Base-by-base conservation (phyloP, 2,329 filamentous ascomycete genomes). In the Ophiocordyceps camponoti-leonardi region DNA sequence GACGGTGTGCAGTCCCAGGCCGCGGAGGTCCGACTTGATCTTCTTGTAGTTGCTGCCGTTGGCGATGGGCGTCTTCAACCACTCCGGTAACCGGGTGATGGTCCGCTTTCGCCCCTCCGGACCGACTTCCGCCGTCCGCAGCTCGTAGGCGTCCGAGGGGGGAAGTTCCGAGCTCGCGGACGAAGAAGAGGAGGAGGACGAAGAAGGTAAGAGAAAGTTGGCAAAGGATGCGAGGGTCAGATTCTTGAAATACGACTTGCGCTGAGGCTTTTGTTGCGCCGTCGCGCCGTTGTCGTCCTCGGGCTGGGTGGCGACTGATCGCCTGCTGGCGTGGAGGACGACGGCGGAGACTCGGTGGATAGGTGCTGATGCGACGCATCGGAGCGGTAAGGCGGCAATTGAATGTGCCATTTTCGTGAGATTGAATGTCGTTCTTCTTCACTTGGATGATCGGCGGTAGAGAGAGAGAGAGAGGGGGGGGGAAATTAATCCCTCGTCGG, bases 61-160 rank as follows among this genome's bases (percentile, higher is more conserved):
- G 0, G 92, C 92, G 47, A 98, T 92, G 2, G 87, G 85, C 20
- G 90, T 98, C 72, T 96, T 95, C 51, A 98, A 77, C 92, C 92
- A 98, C 53, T 82, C 76, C 19, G 92, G 92, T 43, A 98, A 70
- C 43, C 92, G 79, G 14, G 77, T 81, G 54, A 81, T 76, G 53
- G 76, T 79, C 52, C 68, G 70, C 60, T 77, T 75, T 60, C 71
- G 75, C 49, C 76, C 76, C 26, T 69, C 70, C 19, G 77, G 77
- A 35, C 77, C 77, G 54, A 81, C 77, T 57, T 79, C 69, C 52
- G 74, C 77, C 37, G 77, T 81, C 52, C 71, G 69, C 40, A 80
- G 66, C 46, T 71, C 67, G 59, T 77, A 78, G 6, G 76, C 75
- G 45, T 81, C 77, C 51, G 65, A 59, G 7, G 66, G 54, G 1